Conservation (phyloP, 805 yeast species). For the Pichia gijzeniarum region DNA sequence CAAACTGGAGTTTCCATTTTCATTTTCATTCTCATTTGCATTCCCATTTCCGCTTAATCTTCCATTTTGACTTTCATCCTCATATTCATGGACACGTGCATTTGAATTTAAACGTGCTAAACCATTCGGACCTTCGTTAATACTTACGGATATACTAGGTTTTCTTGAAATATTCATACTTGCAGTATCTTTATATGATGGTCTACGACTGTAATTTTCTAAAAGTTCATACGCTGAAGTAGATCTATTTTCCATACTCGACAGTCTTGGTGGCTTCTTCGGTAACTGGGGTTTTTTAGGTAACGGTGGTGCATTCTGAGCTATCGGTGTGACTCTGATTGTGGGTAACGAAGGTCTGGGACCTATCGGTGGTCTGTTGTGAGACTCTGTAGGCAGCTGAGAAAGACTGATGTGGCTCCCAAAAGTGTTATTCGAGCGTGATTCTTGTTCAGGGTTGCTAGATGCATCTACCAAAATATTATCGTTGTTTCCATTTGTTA, state of each 20-base stretch:
- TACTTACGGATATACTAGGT: too few relatives aligned
- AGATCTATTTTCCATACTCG: neutral
- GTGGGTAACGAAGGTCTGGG: constrained; percentile 1
- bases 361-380: neutral
- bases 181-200: neutral
- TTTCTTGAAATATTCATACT: neutral
- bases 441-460: neutral
- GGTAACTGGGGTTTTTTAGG: constrained; percentile 8
- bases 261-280: constrained; percentile 6
- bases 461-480: too few relatives aligned
- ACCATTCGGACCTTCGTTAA: too few relatives aligned
- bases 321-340: constrained; percentile 1
- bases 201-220: constrained; percentile 4
- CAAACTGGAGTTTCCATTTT: too few relatives aligned
- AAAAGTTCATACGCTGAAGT: constrained; percentile 7
- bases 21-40: too few relatives aligned
- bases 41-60: too few relatives aligned
- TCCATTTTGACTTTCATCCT: too few relatives aligned
- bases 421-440: neutral
- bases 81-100: too few relatives aligned
- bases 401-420: too few relatives aligned
- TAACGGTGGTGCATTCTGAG: neutral
- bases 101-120: too few relatives aligned
- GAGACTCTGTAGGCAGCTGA: too few relatives aligned
- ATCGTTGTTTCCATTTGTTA: too few relatives aligned